Percentiles rank a stretch among this genome's conserved stretches.
These are phyloP conservation scores for Aspergillus amoenus DNA, from an alignment of 2,329 filamentous ascomycete genomes.

Conservation along the genomic window DNA sequence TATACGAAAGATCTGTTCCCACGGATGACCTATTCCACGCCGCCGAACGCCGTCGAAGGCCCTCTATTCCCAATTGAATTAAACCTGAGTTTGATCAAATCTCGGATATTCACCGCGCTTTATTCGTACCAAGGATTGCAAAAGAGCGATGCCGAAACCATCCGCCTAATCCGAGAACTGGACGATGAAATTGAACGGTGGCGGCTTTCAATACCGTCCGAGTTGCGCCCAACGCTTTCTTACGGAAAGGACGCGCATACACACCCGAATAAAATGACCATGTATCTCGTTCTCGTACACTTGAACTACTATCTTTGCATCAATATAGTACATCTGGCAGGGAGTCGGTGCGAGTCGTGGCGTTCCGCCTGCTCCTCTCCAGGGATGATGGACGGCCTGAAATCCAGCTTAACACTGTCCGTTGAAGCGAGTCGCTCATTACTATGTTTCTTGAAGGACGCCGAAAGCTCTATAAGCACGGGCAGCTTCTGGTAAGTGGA, in stretches of 20 bases:
- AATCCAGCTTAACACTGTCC: not conserved
- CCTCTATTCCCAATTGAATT: not conserved
- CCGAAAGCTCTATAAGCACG: not conserved
- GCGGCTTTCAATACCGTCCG: not conserved
- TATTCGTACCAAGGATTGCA: not conserved
- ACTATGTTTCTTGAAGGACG: not conserved
- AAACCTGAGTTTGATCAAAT: not conserved
- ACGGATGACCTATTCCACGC: not conserved
- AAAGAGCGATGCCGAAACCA: not conserved
- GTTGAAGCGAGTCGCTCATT: conserved; percentile 1
- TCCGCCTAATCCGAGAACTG: not conserved
- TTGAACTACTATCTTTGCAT: not conserved
- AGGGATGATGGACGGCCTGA: not conserved
- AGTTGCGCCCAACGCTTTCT: not conserved
- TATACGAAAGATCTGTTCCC: not conserved
- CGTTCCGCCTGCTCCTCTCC: not conserved
- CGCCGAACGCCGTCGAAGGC: not conserved
- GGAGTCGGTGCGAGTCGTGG: not conserved
- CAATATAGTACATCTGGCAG: not conserved
- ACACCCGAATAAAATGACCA: not conserved
- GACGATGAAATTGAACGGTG: not conserved
- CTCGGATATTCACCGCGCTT: not conserved
- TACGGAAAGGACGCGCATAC: not conserved
- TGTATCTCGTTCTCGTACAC: not conserved
- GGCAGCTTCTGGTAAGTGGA: not conserved